Percentiles rank a stretch among this genome's conserved stretches.
Conservation (phyloP, 805 yeast genomes). For the Pichia paraexigua region DNA sequence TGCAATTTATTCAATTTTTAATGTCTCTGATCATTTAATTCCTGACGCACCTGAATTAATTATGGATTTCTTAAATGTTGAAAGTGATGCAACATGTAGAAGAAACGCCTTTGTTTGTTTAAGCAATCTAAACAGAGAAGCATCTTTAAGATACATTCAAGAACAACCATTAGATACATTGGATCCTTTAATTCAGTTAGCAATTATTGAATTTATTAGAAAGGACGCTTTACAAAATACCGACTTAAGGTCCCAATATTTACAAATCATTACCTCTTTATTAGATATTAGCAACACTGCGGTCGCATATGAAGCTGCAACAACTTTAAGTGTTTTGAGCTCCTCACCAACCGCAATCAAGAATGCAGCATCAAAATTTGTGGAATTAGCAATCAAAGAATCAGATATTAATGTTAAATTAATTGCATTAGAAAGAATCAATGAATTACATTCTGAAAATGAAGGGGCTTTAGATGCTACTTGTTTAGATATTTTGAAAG, state of each 20-base stretch:
- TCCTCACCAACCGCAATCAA: conserved; percentile 57
- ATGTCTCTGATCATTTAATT: conserved; percentile 75
- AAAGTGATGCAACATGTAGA: conserved; percentile 88
- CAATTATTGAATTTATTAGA: conserved; percentile 86
- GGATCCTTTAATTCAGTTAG: conserved; percentile 81
- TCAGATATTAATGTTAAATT: conserved; percentile 94
- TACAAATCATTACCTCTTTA: conserved; percentile 62
- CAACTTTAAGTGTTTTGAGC: conserved; percentile 54
- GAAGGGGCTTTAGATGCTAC: conserved; percentile 82
- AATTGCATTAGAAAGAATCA: conserved; percentile 81
- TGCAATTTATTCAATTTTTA: conserved; percentile 75
- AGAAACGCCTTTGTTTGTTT: conserved; percentile 91
- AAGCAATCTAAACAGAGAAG: conserved; percentile 73
- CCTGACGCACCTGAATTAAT: conserved; percentile 95
- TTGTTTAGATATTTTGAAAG: conserved; percentile 77
- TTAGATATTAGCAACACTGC: conserved; percentile 62
- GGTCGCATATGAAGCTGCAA: conserved; percentile 88
- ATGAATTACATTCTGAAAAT: conserved; percentile 60
- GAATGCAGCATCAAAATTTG: conserved; percentile 76
- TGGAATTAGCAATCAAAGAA: conserved; percentile 84
- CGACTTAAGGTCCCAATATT: conserved; percentile 61
- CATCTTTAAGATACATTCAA: conserved; percentile 76
- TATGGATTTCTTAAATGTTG: conserved; percentile 62
- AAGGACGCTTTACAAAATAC: conserved; percentile 63
- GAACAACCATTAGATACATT: conserved; percentile 55